Evolutionary conservation across 2,329 filamentous ascomycete species (phyloP), one percentile per base, ranked within the genome.

Genomic region (Clarireedia monteithiana): DNA sequence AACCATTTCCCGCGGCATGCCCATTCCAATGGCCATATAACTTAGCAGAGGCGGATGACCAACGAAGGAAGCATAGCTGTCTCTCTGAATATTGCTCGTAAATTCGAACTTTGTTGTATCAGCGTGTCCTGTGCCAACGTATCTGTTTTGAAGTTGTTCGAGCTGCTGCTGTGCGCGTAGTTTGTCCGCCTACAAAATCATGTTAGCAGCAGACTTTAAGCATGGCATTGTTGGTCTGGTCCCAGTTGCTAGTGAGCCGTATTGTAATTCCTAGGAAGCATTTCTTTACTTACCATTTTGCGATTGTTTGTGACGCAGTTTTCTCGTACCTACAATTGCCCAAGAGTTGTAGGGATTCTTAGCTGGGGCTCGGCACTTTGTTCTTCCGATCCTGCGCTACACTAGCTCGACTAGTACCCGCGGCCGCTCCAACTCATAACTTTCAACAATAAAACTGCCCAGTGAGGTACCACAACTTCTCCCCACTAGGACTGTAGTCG

Each of bases 71-170:
- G 91, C 83, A 70, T 92, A 91, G 23, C 87, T 95, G 76, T 99
- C 94, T 70, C 94, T 91, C 69, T 91, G 83, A 69, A 97, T 92
- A 75, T 97, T 99, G 58, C 88, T 91, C 50, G 87, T 87, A 91
- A 91, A 99, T 75, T 99, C 94, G 84, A 94, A 94, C 72, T 90
- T 95, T 26, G 91, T 95, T 14, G 92, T 97, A 75, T 99, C 94
- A 45, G 92, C 89, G 72, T 96, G 91, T 24, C 94, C 94, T 4
- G 94, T 97, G 64, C 94, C 94, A 67, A 99, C 81, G 77, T 94
- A 96, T 68, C 95, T 95, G 68, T 91, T 86, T 74, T 99, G 94
- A 17, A 97, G 88, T 62, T 91, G 86, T 74, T 99, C 94, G 69
- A 99, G 91, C 73, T 99, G 94, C 74, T 99, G 94, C 66, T 96